A percentile compares a stretch with the other conserved stretches of the same genome.
Conservation (phyloP, 352 stramenopile genomes). For the Globisporangium sylvaticum region DNA sequence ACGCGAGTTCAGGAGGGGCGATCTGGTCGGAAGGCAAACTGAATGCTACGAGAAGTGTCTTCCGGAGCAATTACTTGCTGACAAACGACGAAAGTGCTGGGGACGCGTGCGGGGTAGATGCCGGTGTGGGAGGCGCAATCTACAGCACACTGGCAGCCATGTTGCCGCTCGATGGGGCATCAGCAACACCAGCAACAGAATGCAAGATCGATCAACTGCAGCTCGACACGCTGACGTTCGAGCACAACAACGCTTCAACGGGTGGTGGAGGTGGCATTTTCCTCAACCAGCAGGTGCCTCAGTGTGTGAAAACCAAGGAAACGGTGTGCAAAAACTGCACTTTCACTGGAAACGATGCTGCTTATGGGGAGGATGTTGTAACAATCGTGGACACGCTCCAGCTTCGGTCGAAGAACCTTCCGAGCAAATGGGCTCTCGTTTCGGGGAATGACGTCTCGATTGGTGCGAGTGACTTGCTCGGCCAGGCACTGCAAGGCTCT, state of each 20-base stretch:
- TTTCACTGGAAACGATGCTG: slow-evolving; percentile 3
- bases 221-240: slow-evolving; percentile 5
- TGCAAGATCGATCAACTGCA: background rate
- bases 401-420: background rate
- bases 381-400: slow-evolving; percentile 10
- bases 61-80: slow-evolving; percentile 1
- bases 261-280: slow-evolving; percentile 17
- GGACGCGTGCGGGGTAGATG: background rate
- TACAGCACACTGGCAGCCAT: slow-evolving; percentile 1
- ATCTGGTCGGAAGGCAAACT: slow-evolving; percentile 6
- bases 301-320: slow-evolving; percentile 1
- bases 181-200: background rate
- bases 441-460: background rate
- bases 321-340: background rate
- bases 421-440: slow-evolving; percentile 1
- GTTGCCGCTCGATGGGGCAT: background rate
- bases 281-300: slow-evolving; percentile 4
- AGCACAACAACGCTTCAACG: slow-evolving; percentile 10
- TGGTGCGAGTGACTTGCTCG: background rate
- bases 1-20: background rate
- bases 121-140: background rate
- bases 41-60: background rate
- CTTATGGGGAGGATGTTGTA: background rate
- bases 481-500: background rate
- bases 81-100: background rate